phyloP scores from a whole-genome alignment of 108 stramenopile species.

The Pseudonitzschia delicatissima region DNA sequence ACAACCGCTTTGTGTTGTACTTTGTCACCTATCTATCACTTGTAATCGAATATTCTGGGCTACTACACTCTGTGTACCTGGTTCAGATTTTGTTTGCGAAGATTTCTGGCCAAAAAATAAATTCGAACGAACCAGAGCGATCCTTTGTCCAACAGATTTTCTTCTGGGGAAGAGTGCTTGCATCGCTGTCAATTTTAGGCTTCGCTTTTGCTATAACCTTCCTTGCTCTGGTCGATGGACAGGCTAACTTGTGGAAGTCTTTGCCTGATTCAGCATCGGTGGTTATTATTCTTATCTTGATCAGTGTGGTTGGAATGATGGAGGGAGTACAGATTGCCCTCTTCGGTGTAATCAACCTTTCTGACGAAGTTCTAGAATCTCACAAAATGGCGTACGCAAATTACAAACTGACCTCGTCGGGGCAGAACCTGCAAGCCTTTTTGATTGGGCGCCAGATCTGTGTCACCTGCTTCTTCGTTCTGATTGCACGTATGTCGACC shows the following conservation, averaged over 20 bases:
- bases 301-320: constrained; percentile 48
- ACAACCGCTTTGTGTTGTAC: constrained; percentile 56
- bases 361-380: constrained; percentile 29
- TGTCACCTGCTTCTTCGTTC: constrained; percentile 37
- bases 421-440: constrained; percentile 53
- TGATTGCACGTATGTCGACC: constrained; percentile 30
- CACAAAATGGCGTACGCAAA: constrained; percentile 45
- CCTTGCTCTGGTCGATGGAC: constrained; percentile 25
- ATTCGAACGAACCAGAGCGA: constrained; percentile 49
- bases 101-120: constrained; percentile 46
- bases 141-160: constrained; percentile 19
- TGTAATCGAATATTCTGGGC: constrained; percentile 54
- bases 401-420: constrained; percentile 45
- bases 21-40: constrained; percentile 54
- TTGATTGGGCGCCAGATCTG: constrained; percentile 51
- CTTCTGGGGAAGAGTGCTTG: constrained; percentile 44
- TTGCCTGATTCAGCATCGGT: constrained; percentile 32
- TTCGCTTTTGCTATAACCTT: constrained; percentile 59
- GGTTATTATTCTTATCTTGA: constrained; percentile 36
- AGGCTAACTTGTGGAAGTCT: constrained; percentile 45
- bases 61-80: constrained; percentile 60
- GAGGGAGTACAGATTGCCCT: constrained; percentile 62
- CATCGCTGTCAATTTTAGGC: constrained; percentile 40
- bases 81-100: constrained; percentile 41
- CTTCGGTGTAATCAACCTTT: constrained; percentile 47